Evolutionary conservation across 2,329 filamentous ascomycete genomes (phyloP).

Genomic region (Ophiostoma sp.): DNA sequence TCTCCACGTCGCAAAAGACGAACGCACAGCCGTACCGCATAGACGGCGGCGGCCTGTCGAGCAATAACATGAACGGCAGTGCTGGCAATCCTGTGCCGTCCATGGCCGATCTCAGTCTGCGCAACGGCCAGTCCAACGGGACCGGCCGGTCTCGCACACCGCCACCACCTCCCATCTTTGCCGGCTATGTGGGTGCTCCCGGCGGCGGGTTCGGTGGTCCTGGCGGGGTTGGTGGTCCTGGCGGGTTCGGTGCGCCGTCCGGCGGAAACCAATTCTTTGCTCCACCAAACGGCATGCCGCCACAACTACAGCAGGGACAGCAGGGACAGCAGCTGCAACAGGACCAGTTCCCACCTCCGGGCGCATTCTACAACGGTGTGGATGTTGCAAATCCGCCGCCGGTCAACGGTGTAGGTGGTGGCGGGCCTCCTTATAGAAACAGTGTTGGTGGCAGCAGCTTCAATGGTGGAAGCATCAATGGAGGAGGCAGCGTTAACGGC

Average conservation of each 20-base stretch:
- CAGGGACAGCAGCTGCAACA: neutral
- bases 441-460: neutral
- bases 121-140: neutral
- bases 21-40: neutral
- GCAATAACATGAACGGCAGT: neutral
- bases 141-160: neutral
- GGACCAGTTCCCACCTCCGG: neutral
- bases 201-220: neutral
- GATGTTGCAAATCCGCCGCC: neutral
- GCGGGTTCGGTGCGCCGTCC: neutral
- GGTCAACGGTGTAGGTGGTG: neutral
- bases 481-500: neutral
- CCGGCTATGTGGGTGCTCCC: conserved; percentile 14
- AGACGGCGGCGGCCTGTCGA: neutral
- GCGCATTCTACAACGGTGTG: conserved; percentile 16
- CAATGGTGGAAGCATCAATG: neutral
- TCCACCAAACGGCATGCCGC: neutral
- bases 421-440: neutral
- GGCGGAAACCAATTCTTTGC: neutral
- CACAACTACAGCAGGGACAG: neutral
- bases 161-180: conserved; percentile 24
- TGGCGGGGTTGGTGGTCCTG: neutral
- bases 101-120: conserved; percentile 7
- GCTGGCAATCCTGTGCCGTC: neutral
- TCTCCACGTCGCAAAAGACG: conserved; percentile 11